Conservation (phyloP, 1,284 basidiomycete species). For the Leccinum griseonigrum region DNA sequence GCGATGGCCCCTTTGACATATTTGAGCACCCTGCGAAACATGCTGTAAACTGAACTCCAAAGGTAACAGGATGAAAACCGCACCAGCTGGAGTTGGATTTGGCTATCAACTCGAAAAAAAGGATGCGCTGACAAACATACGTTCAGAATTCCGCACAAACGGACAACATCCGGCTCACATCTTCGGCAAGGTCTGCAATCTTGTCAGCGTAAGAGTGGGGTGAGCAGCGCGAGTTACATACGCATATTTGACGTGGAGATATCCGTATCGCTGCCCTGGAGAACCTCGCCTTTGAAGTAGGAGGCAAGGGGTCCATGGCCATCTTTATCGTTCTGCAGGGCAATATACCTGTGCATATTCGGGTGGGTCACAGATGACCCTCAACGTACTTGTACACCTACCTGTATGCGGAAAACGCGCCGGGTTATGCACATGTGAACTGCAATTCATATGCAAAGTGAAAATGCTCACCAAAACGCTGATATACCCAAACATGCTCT, state of each 20-base stretch:
- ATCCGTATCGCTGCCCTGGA: slow-evolving; percentile 89
- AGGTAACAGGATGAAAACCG: slow-evolving; percentile 5
- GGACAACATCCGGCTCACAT: slow-evolving; percentile 47
- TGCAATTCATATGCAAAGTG: neutral
- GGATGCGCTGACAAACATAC: slow-evolving; percentile 60
- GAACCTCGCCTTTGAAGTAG: slow-evolving; percentile 96
- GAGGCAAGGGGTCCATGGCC: slow-evolving; percentile 89
- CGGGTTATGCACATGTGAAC: slow-evolving; percentile 56
- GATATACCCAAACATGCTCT: slow-evolving; percentile 93
- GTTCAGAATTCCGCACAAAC: neutral
- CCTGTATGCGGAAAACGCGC: slow-evolving; percentile 92
- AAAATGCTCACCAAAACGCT: slow-evolving; percentile 59
- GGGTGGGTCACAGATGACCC: neutral
- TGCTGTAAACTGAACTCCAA: neutral
- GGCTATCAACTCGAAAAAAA: slow-evolving; percentile 96
- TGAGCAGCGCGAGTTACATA: slow-evolving; percentile 37
- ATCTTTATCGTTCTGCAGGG: slow-evolving; percentile 83
- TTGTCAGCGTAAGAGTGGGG: slow-evolving; percentile 7
- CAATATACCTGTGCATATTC: slow-evolving; percentile 62
- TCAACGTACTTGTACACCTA: slow-evolving; percentile 16
- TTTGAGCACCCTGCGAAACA: slow-evolving; percentile 73
- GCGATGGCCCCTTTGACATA: slow-evolving; percentile 96
- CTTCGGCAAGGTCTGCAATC: slow-evolving; percentile 73
- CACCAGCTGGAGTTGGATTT: slow-evolving; percentile 87
- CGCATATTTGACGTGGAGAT: slow-evolving; percentile 96